Percentiles rank a stretch among this genome's conserved stretches.
phyloP scores from a whole-genome alignment of 441 rosid genomes.

The Viola pubescens region DNA sequence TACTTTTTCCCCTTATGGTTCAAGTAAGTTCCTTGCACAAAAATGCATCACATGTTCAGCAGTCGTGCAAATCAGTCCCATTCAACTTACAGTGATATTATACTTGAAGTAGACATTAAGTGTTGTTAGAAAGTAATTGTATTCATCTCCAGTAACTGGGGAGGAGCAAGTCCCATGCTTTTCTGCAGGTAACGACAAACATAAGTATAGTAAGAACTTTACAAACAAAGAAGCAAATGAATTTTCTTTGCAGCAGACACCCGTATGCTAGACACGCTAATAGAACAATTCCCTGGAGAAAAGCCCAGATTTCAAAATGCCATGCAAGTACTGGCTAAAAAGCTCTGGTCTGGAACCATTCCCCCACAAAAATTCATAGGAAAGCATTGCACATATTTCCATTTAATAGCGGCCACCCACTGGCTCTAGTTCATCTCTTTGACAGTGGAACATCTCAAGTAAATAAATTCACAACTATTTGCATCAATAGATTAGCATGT shows the following conservation, averaged over 20 bases:
- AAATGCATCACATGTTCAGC: not conserved
- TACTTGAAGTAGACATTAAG: conserved; percentile 74
- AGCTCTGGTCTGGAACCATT: not conserved
- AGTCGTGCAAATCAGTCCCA: conserved; percentile 12
- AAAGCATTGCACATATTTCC: too few species aligned
- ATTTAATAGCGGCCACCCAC: too few species aligned
- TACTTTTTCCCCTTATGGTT: too few species aligned
- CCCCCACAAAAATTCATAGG: too few species aligned
- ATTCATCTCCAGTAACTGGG: conserved; percentile 67
- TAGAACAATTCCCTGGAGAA: not conserved
- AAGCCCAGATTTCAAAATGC: not conserved
- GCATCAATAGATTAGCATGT: too few species aligned
- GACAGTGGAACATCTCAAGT: too few species aligned
- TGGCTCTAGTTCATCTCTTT: too few species aligned
- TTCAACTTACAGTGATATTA: conserved; percentile 70
- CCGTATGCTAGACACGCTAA: not conserved
- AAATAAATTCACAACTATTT: too few species aligned
- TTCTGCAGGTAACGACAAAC: conserved; percentile 43
- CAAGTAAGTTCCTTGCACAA: too few species aligned
- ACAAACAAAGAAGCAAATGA: not conserved
- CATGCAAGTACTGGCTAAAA: not conserved
- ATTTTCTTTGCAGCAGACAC: not conserved
- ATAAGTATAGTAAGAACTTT: not conserved
- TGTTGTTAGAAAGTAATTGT: conserved; percentile 56
- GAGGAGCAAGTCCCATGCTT: conserved; percentile 89